Conservation (phyloP, 2,329 filamentous ascomycete genomes). For the Fusarium sp. region DNA sequence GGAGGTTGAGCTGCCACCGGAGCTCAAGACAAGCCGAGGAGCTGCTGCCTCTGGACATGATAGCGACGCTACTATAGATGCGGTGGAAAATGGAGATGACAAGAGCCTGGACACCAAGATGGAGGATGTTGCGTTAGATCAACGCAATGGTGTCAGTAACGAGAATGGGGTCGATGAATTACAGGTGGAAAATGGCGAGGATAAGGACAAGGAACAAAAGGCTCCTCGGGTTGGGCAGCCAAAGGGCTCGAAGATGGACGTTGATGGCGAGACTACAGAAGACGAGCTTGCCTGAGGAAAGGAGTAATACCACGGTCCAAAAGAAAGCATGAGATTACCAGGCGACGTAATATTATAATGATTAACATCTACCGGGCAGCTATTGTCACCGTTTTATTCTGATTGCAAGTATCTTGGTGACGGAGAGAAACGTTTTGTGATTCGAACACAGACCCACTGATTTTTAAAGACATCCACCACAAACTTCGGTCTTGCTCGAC, state of each 20-base stretch:
- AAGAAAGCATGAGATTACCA: neutral
- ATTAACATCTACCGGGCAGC: neutral
- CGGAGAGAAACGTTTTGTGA: neutral
- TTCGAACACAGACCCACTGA: conserved; percentile 28
- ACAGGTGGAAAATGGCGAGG: neutral
- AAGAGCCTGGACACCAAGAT: neutral
- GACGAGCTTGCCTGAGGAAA: conserved; percentile 6
- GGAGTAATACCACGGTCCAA: neutral
- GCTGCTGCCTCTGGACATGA: neutral
- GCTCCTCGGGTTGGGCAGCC: neutral
- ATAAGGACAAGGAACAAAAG: neutral
- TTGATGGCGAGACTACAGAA: conserved; percentile 17
- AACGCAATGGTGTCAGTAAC: neutral
- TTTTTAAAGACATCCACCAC: conserved; percentile 29
- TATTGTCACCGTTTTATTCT: neutral
- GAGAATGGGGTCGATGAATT: conserved; percentile 1
- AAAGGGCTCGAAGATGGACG: conserved; percentile 17
- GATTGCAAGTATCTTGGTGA: neutral
- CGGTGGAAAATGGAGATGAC: neutral
- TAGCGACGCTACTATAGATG: conserved; percentile 25
- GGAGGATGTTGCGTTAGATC: neutral
- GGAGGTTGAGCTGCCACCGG: conserved; percentile 54
- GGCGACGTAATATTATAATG: neutral
- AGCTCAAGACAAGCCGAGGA: conserved; percentile 38
- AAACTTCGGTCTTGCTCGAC: conserved; percentile 3